These are phyloP conservation scores for Termitomyces eurrhizus DNA, from an alignment of 768 basidiomycete genomes.

Conservation along the genomic window DNA sequence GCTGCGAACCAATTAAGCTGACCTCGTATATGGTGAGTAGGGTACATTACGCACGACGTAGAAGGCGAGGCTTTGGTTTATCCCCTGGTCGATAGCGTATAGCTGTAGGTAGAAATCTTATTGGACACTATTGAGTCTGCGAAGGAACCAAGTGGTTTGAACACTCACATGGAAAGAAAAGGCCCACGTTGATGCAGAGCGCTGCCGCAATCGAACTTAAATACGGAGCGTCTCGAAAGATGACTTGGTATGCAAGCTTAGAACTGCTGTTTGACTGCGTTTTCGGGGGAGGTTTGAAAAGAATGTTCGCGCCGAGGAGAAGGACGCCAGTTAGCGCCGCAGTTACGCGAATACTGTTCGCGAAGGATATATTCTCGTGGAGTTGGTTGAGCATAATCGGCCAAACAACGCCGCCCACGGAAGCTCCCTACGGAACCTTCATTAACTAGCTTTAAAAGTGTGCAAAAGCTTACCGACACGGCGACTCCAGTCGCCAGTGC, in stretches of 20 bases:
- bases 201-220: constrained; percentile 16
- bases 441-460: neutral
- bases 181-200: constrained; percentile 34
- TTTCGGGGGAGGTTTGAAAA: constrained; percentile 22
- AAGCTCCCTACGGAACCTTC: constrained; percentile 29
- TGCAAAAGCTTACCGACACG: constrained; percentile 36
- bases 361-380: constrained; percentile 24
- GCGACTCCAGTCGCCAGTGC: constrained; percentile 36
- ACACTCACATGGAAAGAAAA: constrained; percentile 49
- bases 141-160: constrained; percentile 17
- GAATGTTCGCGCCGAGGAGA: constrained; percentile 29
- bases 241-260: constrained; percentile 24
- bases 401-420: constrained; percentile 50
- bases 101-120: constrained; percentile 55
- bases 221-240: constrained; percentile 37
- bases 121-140: neutral
- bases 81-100: constrained; percentile 40
- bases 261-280: neutral
- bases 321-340: constrained; percentile 27
- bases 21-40: constrained; percentile 4
- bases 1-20: constrained; percentile 21
- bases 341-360: constrained; percentile 32
- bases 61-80: constrained; percentile 37
- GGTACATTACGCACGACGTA: constrained; percentile 36
- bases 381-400: constrained; percentile 44